These are phyloP conservation scores for Phytophthora sojae DNA, from an alignment of 352 stramenopile genomes.

Conservation along the genomic window DNA sequence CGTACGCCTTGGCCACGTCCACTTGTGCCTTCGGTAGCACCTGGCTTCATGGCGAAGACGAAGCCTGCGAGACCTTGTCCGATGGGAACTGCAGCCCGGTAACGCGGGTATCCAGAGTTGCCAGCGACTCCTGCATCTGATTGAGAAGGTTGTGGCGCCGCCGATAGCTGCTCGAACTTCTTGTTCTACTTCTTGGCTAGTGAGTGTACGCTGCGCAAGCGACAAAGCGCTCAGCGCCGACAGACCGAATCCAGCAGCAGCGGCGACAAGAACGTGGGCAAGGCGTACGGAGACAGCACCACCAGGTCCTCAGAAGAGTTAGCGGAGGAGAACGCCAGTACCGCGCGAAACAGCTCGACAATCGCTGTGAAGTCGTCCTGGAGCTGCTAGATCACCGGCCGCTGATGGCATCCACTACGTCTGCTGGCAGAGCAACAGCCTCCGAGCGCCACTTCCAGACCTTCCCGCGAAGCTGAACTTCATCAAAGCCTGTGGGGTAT, in stretches of 20 bases:
- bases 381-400: slow-evolving; percentile 26
- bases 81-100: too few species aligned
- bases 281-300: slow-evolving; percentile 55
- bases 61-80: too few species aligned
- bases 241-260: slow-evolving; percentile 71
- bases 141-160: slow-evolving; percentile 54
- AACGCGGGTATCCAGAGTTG: slow-evolving; percentile 46
- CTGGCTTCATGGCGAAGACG: too few species aligned
- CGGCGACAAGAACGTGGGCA: slow-evolving; percentile 59
- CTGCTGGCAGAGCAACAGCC: slow-evolving; percentile 20
- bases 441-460: slow-evolving; percentile 69
- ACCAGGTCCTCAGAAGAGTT: slow-evolving; percentile 9
- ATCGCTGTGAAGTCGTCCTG: slow-evolving; percentile 42
- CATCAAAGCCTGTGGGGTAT: slow-evolving; percentile 11
- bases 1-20: slow-evolving; percentile 55
- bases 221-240: slow-evolving; percentile 63
- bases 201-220: slow-evolving; percentile 45
- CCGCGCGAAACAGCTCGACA: slow-evolving; percentile 26
- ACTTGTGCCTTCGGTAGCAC: slow-evolving; percentile 41
- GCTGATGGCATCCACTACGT: slow-evolving; percentile 25
- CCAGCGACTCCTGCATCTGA: slow-evolving; percentile 61
- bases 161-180: slow-evolving; percentile 54
- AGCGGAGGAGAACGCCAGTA: slow-evolving; percentile 24
- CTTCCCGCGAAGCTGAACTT: slow-evolving; percentile 38
- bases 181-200: slow-evolving; percentile 74